phyloP scores from a whole-genome alignment of 805 yeast species.

The Metschnikowia orientalis region DNA sequence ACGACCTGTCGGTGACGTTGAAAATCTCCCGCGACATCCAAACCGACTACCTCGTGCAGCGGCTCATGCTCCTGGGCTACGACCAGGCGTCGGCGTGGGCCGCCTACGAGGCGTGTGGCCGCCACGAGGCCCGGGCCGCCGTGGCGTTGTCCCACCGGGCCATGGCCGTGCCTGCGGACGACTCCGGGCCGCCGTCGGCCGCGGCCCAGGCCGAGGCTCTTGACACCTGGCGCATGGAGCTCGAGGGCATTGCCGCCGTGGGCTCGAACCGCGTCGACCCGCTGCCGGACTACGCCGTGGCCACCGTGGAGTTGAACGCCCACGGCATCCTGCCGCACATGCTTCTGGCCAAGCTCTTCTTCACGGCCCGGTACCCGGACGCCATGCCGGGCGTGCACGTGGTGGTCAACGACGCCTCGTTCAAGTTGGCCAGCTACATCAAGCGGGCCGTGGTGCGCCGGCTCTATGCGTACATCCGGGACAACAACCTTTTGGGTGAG shows the following conservation, averaged over 20 bases:
- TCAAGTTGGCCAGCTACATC: conserved; percentile 65
- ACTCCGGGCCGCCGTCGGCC: conserved; percentile 5
- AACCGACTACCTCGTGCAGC: conserved; percentile 53
- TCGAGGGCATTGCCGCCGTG: conserved; percentile 60
- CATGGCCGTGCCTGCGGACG: conserved; percentile 13
- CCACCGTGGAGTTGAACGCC: conserved; percentile 9
- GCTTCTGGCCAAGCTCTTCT: conserved; percentile 23
- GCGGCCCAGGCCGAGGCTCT: conserved; percentile 19
- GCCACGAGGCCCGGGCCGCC: conserved; percentile 49
- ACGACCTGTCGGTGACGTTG: conserved; percentile 55
- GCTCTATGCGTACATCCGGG: conserved; percentile 41
- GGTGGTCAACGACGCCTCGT: conserved; percentile 35
- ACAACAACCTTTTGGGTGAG: conserved; percentile 55
- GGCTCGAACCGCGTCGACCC: conserved; percentile 43
- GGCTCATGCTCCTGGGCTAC: conserved; percentile 64
- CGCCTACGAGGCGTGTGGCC: conserved; percentile 37
- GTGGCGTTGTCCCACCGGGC: conserved; percentile 46
- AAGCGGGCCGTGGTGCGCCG: conserved; percentile 52
- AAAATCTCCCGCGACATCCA: conserved; percentile 52
- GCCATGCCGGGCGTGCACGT: conserved; percentile 65
- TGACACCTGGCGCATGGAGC: conserved; percentile 69
- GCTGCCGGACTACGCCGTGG: conserved; percentile 21
- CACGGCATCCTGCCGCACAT: conserved; percentile 9
- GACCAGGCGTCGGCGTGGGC: conserved; percentile 59
- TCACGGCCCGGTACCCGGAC: conserved; percentile 51